Base-by-base conservation (phyloP, 2,329 filamentous ascomycete species). In the Stagonosporopsis rhizophila region DNA sequence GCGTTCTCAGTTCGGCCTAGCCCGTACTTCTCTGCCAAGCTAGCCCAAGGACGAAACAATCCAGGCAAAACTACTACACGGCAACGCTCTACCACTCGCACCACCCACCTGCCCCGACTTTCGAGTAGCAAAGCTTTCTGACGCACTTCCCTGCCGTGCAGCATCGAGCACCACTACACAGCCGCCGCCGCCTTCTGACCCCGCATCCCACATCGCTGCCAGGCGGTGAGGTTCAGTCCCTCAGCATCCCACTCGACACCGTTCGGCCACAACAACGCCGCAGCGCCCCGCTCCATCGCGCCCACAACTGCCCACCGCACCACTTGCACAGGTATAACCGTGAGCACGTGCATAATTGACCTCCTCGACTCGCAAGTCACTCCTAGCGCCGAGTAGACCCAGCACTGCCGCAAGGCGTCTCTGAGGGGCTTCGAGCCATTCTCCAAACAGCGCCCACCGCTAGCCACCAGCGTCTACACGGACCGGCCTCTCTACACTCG, bases 391-490 rank as follows among this genome's bases (percentile, higher is more conserved):
- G 69, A 70, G 70, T 72, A 66, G 66, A 70, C 69, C 65, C 66
- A 63, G 39, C 62, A 62, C 59, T 67, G 66, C 72, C 68, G 67
- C 61, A 66, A 67, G 68, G 70, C 65, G 66, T 67, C 68, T 73
- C 68, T 73, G 72, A 75, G 71, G 74, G 74, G 72, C 74, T 75
- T 74, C 58, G 72, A 74, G 74, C 74, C 74, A 73, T 73, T 66
- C 66, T 70, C 64, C 66, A 58, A 62, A 62, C 67, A 58, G 62
- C 68, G 60, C 69, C 61, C 65, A 63, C 61, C 62, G 55, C 59
- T 52, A 47, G 56, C 66, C 35, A 59, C 42, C 63, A 57, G 61
- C 58, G 56, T 60, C 45, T 51, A 61, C 42, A 51, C 58, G 58
- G 55, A 61, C 57, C 63, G 59, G 61, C 64, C 42, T 48, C 44